Conservation (phyloP, 202 grass and related monocot genomes). For the Eragrostis tef region DNA sequence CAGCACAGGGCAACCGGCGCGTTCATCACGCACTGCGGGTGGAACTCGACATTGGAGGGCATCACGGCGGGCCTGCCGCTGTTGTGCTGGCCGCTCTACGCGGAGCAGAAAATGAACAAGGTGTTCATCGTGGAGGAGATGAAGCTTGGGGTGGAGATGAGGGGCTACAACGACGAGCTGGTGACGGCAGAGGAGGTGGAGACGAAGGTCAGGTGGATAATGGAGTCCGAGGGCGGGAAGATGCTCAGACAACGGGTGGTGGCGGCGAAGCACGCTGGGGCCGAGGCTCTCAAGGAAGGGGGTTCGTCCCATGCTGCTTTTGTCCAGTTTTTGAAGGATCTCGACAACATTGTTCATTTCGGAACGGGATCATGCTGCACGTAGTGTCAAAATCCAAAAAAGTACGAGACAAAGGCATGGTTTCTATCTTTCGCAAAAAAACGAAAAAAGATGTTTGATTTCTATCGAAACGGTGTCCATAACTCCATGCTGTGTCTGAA, state of each 20-base stretch:
- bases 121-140: slow-evolving; percentile 58
- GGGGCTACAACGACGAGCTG: slow-evolving; percentile 49
- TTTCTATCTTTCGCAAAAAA: too few species aligned
- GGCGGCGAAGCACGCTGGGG: slow-evolving; percentile 40
- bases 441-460: background rate
- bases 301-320: slow-evolving; percentile 55
- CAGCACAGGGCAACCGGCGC: slow-evolving; percentile 49
- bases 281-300: slow-evolving; percentile 50
- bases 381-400: background rate
- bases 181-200: slow-evolving; percentile 55
- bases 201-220: slow-evolving; percentile 58
- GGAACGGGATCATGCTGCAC: background rate
- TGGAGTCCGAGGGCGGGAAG: slow-evolving; percentile 46
- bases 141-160: slow-evolving; percentile 55
- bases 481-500: background rate
- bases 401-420: background rate
- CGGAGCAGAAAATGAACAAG: slow-evolving; percentile 77
- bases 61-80: slow-evolving; percentile 55
- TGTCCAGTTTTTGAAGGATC: slow-evolving; percentile 16
- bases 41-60: slow-evolving; percentile 77
- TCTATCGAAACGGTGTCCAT: background rate
- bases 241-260: background rate
- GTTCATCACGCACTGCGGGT: slow-evolving; percentile 72
- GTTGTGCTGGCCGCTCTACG: slow-evolving; percentile 67
- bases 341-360: background rate